These are phyloP conservation scores for Ramularia endophylla DNA, from an alignment of 2,329 filamentous ascomycete genomes.

Conservation along the genomic window DNA sequence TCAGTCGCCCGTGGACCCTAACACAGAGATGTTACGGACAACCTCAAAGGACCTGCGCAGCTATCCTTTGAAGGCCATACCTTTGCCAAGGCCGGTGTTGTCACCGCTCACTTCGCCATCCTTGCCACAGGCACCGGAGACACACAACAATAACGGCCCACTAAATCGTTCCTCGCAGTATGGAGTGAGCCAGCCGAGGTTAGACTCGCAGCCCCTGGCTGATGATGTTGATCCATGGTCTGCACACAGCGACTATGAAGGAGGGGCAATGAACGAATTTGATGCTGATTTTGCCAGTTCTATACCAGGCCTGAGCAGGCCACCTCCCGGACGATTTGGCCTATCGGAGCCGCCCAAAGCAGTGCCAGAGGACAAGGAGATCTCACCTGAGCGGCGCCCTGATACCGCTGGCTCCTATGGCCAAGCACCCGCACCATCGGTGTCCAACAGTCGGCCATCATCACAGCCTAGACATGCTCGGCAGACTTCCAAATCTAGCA, in stretches of 20 bases:
- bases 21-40: conserved; percentile 19
- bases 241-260: conserved; percentile 25
- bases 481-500: conserved; percentile 18
- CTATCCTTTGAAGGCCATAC: conserved; percentile 28
- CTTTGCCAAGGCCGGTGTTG: conserved; percentile 28
- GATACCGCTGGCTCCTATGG: conserved; percentile 27
- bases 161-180: conserved; percentile 31
- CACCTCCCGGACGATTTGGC: conserved; percentile 26
- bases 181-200: conserved; percentile 25
- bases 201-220: conserved; percentile 13
- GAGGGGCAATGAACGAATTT: conserved; percentile 14
- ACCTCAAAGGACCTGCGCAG: conserved; percentile 22
- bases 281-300: conserved; percentile 25
- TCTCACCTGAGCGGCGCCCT: conserved; percentile 30
- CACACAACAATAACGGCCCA: conserved; percentile 23
- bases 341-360: conserved; percentile 29
- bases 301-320: conserved; percentile 20
- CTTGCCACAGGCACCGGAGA: conserved; percentile 21
- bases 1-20: conserved; percentile 23
- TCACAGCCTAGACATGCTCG: conserved; percentile 18
- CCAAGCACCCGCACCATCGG: conserved; percentile 28
- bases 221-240: conserved; percentile 25
- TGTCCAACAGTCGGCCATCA: conserved; percentile 25
- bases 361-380: conserved; percentile 31
- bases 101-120: conserved; percentile 15